phyloP scores from a whole-genome alignment of 257 asterid genomes.

The Verbena officinalis region DNA sequence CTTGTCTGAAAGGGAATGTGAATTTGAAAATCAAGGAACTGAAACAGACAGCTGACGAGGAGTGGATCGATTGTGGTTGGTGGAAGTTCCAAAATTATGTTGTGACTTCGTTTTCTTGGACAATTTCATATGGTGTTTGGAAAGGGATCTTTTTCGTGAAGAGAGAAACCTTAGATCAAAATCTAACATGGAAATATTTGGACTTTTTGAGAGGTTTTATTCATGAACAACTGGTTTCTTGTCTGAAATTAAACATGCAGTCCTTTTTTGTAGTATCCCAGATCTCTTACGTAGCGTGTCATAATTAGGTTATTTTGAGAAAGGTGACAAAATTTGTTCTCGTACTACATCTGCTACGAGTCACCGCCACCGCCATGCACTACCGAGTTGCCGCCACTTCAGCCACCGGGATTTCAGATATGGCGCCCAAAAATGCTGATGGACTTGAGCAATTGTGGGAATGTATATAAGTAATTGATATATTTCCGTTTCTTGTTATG shows the following conservation, averaged over 20 bases:
- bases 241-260: slow-evolving; percentile 21
- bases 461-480: slow-evolving; percentile 39
- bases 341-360: not conserved
- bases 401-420: slow-evolving; percentile 6
- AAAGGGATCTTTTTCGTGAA: slow-evolving; percentile 59
- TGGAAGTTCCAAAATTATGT: slow-evolving; percentile 4
- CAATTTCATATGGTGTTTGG: no score
- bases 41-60: slow-evolving; percentile 17
- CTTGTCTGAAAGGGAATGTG: slow-evolving; percentile 1
- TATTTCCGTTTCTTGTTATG: slow-evolving; percentile 21
- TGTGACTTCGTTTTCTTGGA: not conserved
- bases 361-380: slow-evolving; percentile 5
- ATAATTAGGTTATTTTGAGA: slow-evolving; percentile 24
- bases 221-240: slow-evolving; percentile 6
- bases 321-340: slow-evolving; percentile 15
- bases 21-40: not conserved
- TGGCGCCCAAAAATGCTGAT: not conserved
- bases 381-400: not conserved
- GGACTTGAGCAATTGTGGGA: slow-evolving; percentile 23
- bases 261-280: not conserved
- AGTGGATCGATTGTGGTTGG: slow-evolving; percentile 35
- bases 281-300: no score
- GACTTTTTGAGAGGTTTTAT: slow-evolving; percentile 30
- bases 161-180: slow-evolving; percentile 29
- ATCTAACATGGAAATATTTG: slow-evolving; percentile 43